Evolutionary conservation across 2,329 filamentous ascomycete species (phyloP), one percentile per base, ranked within the genome.

Genomic region (Stagonosporopsis rhizophila): DNA sequence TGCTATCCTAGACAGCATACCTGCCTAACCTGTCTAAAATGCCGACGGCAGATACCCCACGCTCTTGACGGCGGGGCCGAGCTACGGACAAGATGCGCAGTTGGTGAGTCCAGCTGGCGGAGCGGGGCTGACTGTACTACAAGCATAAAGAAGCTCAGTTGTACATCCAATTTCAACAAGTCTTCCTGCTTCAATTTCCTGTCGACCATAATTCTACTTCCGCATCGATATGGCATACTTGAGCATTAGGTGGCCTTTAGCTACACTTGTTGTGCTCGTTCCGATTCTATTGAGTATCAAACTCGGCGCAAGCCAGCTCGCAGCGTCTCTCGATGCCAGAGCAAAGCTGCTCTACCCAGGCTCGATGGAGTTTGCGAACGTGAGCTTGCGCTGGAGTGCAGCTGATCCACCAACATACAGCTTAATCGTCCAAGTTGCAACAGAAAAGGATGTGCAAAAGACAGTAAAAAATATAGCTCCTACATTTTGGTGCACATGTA

Each of bases 401-500:
- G 51, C 54, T 11, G 52, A 60, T n/a, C 47, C 42, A 8, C 66
- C 66, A 1, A 27, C 53, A 1, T 65, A 68, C 38, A 51, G 59
- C 17, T 42, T 59, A 9, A 56, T 69, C 11, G 67, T 71, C 1
- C 62, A 65, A 20, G 65, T 64, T 23, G 46, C 32, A 4, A 59
- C 58, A 1, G 66, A 70, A 30, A 40, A 41, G 14, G 67, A 71
- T 35, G 63, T 70, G 11, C 56, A 65, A 22, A 32, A 61, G 8
- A 63, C 61, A 15, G 65, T 70, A 7, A 49, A 49, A 56, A 47
- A 27, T 14, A 15, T 6, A 14, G 22, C 25, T 30, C 19, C 7
- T 2, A 34, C n/a, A n/a, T n/a, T n/a, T 6, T 20, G 6, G 8
- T 17, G 3, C 3, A 11, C 2, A 12, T n/a, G 20, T 11, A n/a